Evolutionary conservation across 2,329 filamentous ascomycete genomes (phyloP), one percentile per base, ranked within the genome.

Genomic region (Canariomyces notabilis): DNA sequence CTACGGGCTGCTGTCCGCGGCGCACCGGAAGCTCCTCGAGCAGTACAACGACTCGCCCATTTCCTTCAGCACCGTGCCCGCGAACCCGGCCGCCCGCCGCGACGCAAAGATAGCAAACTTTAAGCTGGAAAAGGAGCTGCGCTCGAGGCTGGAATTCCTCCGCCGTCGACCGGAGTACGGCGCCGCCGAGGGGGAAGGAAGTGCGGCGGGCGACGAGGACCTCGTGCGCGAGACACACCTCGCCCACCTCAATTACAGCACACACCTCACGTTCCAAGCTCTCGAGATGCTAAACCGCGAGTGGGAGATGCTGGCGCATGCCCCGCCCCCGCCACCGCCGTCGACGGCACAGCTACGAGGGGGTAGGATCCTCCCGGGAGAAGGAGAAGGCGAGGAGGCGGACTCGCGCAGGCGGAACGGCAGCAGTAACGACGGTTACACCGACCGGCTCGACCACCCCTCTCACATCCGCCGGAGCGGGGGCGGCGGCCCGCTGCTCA

Each of bases 231-330:
- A 87, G 51, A 73, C 95, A 22, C 82, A 95, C 60, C 72, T 95
- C 21, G 82, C 89, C 1, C 82, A 88, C 56, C 71, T 95, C 35
- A 72, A 78, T 15, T 82, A 89, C 53, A 80, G 77, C 59, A 78
- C 83, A 3, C 88, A 96, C 65, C 80, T 86, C 62, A 76, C 89
- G 5, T 94, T 97, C 59, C 86, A 93, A 62, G 78, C 83, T 0
- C 77, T 98, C n/a, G 93, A 97, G 65, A 80, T 87, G 15, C 75
- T 96, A 48, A 87, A 85, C 33, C 85, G 88, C 57, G 93, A 98
- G 68, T 66, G 89, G 46, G 82, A 90, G 48, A 85, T 98, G 55
- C 74, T 98, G 14, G 82, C 85, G 1, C 76, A 83, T 57, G 87
- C 87, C 31, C 87, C 86, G 42, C 74, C 63, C 58, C 76, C 65